These are phyloP conservation scores for Dothideomycetes sp. DNA, from an alignment of 2,329 filamentous ascomycete species.

Conservation along the genomic window DNA sequence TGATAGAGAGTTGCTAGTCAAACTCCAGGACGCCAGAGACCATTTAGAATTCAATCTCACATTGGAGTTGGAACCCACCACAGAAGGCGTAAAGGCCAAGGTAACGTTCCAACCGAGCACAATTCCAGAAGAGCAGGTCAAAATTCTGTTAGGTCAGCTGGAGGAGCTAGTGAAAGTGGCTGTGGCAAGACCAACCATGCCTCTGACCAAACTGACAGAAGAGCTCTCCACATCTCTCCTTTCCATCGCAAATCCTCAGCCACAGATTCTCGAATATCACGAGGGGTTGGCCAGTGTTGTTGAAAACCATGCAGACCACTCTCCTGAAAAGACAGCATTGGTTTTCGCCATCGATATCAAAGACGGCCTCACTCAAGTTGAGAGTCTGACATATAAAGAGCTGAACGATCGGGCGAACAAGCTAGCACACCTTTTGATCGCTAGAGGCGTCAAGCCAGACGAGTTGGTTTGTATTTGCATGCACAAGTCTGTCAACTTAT, in stretches of 20 bases:
- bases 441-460: conserved; percentile 40
- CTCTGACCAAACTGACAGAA: conserved; percentile 25
- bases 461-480: conserved; percentile 64
- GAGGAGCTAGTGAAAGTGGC: conserved; percentile 42
- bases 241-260: conserved; percentile 35
- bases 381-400: conserved; percentile 52
- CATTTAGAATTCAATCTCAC: conserved; percentile 67
- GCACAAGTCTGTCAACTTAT: conserved; percentile 66
- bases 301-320: conserved; percentile 40
- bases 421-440: conserved; percentile 49
- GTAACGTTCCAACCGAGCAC: conserved; percentile 46
- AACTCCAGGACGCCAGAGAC: conserved; percentile 55
- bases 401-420: conserved; percentile 57
- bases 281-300: conserved; percentile 37
- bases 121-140: conserved; percentile 48
- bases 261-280: conserved; percentile 18
- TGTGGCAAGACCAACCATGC: conserved; percentile 28
- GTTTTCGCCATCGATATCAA: conserved; percentile 49
- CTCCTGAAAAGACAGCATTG: conserved; percentile 52
- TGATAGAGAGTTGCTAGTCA: conserved; percentile 33
- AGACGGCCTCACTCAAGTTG: conserved; percentile 26
- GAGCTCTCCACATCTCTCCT: conserved; percentile 22
- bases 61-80: conserved; percentile 62
- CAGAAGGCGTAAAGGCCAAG: conserved; percentile 39
- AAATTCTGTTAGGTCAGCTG: conserved; percentile 53